Evolutionary conservation across 805 yeast species (phyloP).

Genomic region (Metschnikowia sp.): DNA sequence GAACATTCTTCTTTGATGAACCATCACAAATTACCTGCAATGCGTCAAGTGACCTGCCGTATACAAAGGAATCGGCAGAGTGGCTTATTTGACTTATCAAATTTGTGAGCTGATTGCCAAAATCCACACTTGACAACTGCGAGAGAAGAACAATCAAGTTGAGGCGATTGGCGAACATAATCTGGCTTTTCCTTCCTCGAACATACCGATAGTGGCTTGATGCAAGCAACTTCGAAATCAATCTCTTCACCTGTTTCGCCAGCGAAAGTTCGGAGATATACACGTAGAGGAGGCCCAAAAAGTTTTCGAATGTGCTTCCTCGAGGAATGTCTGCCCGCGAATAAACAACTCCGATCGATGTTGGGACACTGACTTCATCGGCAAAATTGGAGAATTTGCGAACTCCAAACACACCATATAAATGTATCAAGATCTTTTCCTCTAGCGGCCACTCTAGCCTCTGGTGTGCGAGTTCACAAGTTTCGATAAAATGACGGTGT

Average conservation of each 20-base stretch:
- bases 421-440: conserved; percentile 28
- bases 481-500: conserved; percentile 27
- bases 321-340: conserved; percentile 28
- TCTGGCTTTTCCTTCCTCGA: conserved; percentile 23
- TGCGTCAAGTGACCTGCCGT: conserved; percentile 22
- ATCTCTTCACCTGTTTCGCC: conserved; percentile 24
- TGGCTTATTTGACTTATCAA: conserved; percentile 23
- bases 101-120: conserved; percentile 26
- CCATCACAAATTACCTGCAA: conserved; percentile 19
- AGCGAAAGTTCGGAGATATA: conserved; percentile 27
- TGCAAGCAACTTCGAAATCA: conserved; percentile 34
- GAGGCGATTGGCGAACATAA: conserved; percentile 35
- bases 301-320: conserved; percentile 30
- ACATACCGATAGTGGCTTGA: conserved; percentile 36
- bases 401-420: conserved; percentile 29
- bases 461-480: conserved; percentile 24
- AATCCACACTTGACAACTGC: conserved; percentile 33
- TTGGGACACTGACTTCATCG: conserved; percentile 30
- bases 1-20: conserved; percentile 9
- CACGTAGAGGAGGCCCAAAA: conserved; percentile 33
- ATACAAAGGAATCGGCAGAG: conserved; percentile 24
- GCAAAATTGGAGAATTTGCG: conserved; percentile 35
- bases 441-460: conserved; percentile 30
- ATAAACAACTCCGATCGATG: conserved; percentile 20
- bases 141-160: conserved; percentile 34